A percentile compares a stretch with the other conserved stretches of the same genome.
These are phyloP conservation scores for Colletotrichum graminicola DNA, from an alignment of 2,329 filamentous ascomycete species.

Conservation along the genomic window DNA sequence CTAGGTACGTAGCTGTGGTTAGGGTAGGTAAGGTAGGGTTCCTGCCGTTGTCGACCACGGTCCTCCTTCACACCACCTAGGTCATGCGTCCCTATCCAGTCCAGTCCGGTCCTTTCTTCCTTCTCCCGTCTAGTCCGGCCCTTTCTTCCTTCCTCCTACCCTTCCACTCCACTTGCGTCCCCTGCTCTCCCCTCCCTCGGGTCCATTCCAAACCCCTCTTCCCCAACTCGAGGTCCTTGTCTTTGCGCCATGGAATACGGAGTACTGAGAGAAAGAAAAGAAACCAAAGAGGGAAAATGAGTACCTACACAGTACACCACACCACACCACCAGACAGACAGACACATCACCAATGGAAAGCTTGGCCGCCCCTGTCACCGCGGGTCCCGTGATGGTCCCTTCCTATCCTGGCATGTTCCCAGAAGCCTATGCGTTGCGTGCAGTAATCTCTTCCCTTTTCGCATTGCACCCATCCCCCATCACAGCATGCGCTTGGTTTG, in stretches of 20 bases:
- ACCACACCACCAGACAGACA: conserved; percentile 14
- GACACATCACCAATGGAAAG: conserved; percentile 35
- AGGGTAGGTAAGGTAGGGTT: too few relatives aligned
- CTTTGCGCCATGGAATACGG: background rate
- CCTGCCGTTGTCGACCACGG: background rate
- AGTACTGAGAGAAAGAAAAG: background rate
- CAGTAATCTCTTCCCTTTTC: conserved; percentile 5
- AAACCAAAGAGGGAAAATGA: background rate
- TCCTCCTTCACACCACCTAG: conserved; percentile 26
- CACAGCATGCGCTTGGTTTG: conserved; percentile 9
- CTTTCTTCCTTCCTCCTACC: background rate
- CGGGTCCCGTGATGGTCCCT: conserved; percentile 34
- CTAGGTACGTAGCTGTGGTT: too few relatives aligned
- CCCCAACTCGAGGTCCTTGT: conserved; percentile 10
- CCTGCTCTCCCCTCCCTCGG: conserved; percentile 6
- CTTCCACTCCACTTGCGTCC: background rate
- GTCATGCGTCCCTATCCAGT: conserved; percentile 15
- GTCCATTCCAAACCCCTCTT: background rate
- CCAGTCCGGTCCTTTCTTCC: conserved; percentile 8
- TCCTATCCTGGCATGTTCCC: conserved; percentile 34
- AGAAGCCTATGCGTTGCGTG: conserved; percentile 19
- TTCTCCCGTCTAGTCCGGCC: conserved; percentile 6
- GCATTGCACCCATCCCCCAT: conserved; percentile 4
- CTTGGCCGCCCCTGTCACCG: conserved; percentile 23
- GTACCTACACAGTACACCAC: too few relatives aligned